Evolutionary conservation across 805 yeast species (phyloP).

Genomic region (Sugiyamaella smithiae): DNA sequence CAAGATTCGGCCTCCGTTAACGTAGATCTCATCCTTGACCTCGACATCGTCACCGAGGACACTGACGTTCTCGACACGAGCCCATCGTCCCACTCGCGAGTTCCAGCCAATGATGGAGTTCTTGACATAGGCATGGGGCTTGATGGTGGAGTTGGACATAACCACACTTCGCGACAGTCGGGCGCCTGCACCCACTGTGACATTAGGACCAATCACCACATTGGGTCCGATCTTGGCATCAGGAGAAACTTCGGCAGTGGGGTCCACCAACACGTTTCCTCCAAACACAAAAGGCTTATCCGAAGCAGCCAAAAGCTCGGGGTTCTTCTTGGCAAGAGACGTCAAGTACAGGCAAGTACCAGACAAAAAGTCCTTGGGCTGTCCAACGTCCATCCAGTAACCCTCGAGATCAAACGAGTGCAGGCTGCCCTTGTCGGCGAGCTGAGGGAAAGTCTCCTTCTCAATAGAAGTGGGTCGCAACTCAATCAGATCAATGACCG

Average conservation of each 20-base stretch:
- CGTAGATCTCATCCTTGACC: constrained; percentile 96
- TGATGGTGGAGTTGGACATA: constrained; percentile 83
- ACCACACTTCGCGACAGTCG: constrained; percentile 95
- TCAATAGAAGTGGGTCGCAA: constrained; percentile 98
- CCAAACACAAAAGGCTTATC: constrained; percentile 74
- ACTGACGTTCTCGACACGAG: constrained; percentile 95
- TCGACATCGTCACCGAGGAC: constrained; percentile 99
- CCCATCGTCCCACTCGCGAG: constrained; percentile 98
- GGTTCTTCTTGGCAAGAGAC: constrained; percentile 76
- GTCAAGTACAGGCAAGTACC: constrained; percentile 92
- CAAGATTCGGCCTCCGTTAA: constrained; percentile 98
- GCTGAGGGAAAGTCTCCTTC: constrained; percentile 97
- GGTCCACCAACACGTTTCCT: constrained; percentile 91
- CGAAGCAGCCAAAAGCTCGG: constrained; percentile 60
- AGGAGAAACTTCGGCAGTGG: constrained; percentile 89
- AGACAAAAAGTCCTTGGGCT: constrained; percentile 98
- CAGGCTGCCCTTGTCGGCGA: constrained; percentile 83
- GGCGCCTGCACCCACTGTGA: constrained; percentile 95
- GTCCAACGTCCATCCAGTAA: constrained; percentile 99
- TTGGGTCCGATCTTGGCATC: constrained; percentile 97
- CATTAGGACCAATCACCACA: constrained; percentile 96
- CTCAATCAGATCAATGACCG: constrained; percentile 93
- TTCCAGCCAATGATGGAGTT: constrained; percentile 99
- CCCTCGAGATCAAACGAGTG: constrained; percentile 98
- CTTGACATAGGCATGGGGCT: constrained; percentile 97